Conservation (phyloP, 1,284 basidiomycete genomes). For the Gomphus sp. region DNA sequence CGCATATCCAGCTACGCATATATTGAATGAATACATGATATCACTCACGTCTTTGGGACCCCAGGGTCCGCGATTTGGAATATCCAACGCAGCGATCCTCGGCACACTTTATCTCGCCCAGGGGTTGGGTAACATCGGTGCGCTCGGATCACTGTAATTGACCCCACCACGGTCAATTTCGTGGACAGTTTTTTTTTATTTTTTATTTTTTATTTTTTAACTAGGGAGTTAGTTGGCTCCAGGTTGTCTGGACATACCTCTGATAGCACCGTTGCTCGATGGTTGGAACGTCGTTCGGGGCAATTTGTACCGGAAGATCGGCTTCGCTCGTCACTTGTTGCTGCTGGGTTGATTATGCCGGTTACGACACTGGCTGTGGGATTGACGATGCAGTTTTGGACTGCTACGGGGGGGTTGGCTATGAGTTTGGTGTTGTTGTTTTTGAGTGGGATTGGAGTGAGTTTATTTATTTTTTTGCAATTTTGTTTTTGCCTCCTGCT, state of each 20-base stretch:
- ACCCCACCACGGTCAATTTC: not conserved
- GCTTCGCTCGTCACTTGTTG: slow-evolving; percentile 24
- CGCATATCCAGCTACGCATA: too few relatives aligned
- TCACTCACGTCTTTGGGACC: too few relatives aligned
- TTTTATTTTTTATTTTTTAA: too few relatives aligned
- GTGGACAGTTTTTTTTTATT: not conserved
- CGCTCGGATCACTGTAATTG: not conserved
- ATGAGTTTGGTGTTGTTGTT: slow-evolving; percentile 9
- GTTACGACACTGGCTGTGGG: slow-evolving; percentile 14
- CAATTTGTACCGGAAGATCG: slow-evolving; percentile 26
- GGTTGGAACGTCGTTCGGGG: slow-evolving; percentile 13
- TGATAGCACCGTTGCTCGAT: not conserved
- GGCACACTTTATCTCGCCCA: too few relatives aligned
- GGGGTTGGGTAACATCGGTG: slow-evolving; percentile 23
- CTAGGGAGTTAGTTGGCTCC: too few relatives aligned
- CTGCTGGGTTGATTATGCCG: slow-evolving; percentile 22
- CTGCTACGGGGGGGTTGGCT: slow-evolving; percentile 8
- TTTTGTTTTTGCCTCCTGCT: too few relatives aligned
- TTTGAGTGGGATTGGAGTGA: slow-evolving; percentile 11
- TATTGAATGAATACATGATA: too few relatives aligned
- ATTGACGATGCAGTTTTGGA: slow-evolving; percentile 13
- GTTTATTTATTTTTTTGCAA: not conserved
- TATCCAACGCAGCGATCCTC: too few relatives aligned
- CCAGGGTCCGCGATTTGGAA: slow-evolving; percentile 15
- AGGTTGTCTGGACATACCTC: too few relatives aligned